phyloP scores from a whole-genome alignment of 2,329 filamentous ascomycete species.

The Trichoderma atrobrunneum region DNA sequence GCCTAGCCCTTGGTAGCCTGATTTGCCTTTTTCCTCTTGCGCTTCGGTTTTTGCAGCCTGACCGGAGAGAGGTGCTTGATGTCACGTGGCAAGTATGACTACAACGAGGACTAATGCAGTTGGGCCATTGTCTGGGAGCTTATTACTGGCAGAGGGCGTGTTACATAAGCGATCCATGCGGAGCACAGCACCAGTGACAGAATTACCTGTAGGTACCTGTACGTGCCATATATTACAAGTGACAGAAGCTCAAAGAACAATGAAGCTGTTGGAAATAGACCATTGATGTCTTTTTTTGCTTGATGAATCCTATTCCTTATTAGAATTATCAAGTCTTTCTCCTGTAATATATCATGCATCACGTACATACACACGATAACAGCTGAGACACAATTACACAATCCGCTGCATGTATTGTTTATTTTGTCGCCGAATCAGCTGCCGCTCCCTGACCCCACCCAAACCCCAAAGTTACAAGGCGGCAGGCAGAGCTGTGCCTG shows the following conservation, averaged over 20 bases:
- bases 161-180: not conserved
- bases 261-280: not conserved
- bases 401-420: not conserved
- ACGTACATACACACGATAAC: not conserved
- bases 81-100: not conserved
- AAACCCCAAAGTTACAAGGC: conserved; percentile 28
- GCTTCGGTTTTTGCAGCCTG: not conserved
- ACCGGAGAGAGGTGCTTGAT: not conserved
- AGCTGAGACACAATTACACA: not conserved
- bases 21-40: not conserved
- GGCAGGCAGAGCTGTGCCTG: conserved; percentile 43
- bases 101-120: not conserved
- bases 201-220: not conserved
- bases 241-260: not conserved
- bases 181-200: not conserved
- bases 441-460: not conserved
- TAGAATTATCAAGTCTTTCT: not conserved
- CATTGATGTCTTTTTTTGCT: too few relatives aligned
- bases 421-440: not conserved
- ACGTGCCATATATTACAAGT: not conserved
- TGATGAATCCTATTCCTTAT: too few relatives aligned
- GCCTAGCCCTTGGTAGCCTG: conserved; percentile 7
- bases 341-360: not conserved
- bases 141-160: not conserved
- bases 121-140: not conserved